Evolutionary conservation across 2,329 filamentous ascomycete species (phyloP).

Genomic region (Colletotrichum sp.): DNA sequence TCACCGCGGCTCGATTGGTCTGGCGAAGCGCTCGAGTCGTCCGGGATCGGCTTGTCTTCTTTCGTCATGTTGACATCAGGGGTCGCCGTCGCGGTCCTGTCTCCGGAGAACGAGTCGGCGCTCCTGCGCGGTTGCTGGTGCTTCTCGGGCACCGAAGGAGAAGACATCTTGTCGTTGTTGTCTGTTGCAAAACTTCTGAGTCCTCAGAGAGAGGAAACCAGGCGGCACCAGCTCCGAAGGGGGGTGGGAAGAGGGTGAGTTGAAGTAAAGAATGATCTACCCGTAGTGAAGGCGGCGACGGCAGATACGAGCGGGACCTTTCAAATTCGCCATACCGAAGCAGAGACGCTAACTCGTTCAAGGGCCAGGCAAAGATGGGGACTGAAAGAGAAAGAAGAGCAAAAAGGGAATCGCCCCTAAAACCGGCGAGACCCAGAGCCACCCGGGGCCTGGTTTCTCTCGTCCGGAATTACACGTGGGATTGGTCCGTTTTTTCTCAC

Average conservation of each 20-base stretch:
- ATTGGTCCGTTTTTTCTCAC: not conserved
- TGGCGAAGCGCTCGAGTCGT: not conserved
- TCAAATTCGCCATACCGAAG: not conserved
- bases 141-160: not conserved
- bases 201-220: not conserved
- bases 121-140: not conserved
- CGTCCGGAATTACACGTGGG: constrained; percentile 2
- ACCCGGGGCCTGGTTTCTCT: not conserved
- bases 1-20: not conserved
- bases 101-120: not conserved
- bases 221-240: not conserved
- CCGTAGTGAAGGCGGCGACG: not conserved
- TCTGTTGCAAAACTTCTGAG: not conserved
- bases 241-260: not conserved
- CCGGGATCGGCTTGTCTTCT: not conserved
- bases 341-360: not conserved
- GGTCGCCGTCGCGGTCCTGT: constrained; percentile 7
- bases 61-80: not conserved
- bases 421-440: not conserved
- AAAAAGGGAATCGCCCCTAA: not conserved
- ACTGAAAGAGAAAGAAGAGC: not conserved
- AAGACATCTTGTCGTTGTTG: not conserved
- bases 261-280: constrained; percentile 4
- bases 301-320: not conserved
- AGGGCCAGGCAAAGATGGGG: not conserved